These are phyloP conservation scores for Lodderomyces jiufengensis DNA, from an alignment of 1,139 yeast species.

Conservation along the genomic window DNA sequence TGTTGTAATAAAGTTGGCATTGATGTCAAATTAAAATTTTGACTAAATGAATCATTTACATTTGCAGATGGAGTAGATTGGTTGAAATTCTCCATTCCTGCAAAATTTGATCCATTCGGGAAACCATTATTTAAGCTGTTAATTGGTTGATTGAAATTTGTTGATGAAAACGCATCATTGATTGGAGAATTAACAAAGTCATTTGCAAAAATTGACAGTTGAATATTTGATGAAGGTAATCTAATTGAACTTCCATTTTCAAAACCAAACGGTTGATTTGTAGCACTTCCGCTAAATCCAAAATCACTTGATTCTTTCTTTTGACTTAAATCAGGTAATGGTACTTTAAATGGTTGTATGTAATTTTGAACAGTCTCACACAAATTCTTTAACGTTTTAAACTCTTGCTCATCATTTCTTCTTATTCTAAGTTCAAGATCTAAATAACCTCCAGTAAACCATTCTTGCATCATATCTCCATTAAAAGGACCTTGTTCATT, in stretches of 20 bases:
- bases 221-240: slow-evolving; percentile 13
- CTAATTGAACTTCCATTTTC: slow-evolving; percentile 21
- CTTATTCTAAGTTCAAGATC: slow-evolving; percentile 53
- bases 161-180: slow-evolving; percentile 3
- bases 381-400: slow-evolving; percentile 42
- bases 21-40: slow-evolving; percentile 13
- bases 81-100: slow-evolving; percentile 26
- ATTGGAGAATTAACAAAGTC: slow-evolving; percentile 20
- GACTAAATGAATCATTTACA: slow-evolving; percentile 8
- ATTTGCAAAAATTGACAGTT: slow-evolving; percentile 25
- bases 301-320: slow-evolving; percentile 11
- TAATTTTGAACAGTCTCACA: slow-evolving; percentile 47
- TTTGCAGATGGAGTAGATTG: slow-evolving; percentile 8
- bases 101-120: slow-evolving; percentile 14
- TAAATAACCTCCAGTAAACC: slow-evolving; percentile 67
- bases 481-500: slow-evolving; percentile 78
- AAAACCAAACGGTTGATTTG: no score
- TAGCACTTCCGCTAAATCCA: slow-evolving; percentile 12
- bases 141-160: slow-evolving; percentile 1
- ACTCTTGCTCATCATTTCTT: slow-evolving; percentile 45
- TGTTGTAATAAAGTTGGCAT: slow-evolving; percentile 35
- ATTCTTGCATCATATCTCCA: slow-evolving; percentile 73
- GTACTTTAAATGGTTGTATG: slow-evolving; percentile 58
- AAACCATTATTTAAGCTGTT: slow-evolving; percentile 11
- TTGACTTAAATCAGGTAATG: slow-evolving; percentile 39